Conservation (phyloP, 108 stramenopile genomes). For the Hondaea fermentalgiana region DNA sequence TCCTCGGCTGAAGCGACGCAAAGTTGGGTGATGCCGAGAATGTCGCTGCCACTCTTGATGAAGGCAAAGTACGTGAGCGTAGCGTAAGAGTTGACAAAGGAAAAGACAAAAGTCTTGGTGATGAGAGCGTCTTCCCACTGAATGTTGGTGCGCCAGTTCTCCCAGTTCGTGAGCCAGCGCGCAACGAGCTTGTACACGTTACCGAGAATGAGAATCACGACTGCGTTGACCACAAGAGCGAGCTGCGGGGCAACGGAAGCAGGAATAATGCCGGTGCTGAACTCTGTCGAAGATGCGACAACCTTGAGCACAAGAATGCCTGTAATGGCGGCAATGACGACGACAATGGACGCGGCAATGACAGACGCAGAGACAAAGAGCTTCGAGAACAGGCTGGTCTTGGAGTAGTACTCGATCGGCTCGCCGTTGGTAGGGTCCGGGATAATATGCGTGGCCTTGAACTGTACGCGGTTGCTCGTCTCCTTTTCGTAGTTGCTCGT, state of each 20-base stretch:
- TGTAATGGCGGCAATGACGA: conserved; percentile 45
- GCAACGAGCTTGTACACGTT: conserved; percentile 66
- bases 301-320: conserved; percentile 66
- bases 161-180: conserved; percentile 69
- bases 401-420: conserved; percentile 66
- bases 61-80: conserved; percentile 91
- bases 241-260: conserved; percentile 44
- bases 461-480: conserved; percentile 79
- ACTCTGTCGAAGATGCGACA: conserved; percentile 37
- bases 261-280: conserved; percentile 68
- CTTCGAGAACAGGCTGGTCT: conserved; percentile 70
- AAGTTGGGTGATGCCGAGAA: neutral
- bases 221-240: conserved; percentile 66
- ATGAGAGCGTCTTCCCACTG: conserved; percentile 81
- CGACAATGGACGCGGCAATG: conserved; percentile 60
- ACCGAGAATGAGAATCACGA: conserved; percentile 72
- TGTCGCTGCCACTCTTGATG: conserved; percentile 30
- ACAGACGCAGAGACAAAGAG: conserved; percentile 69
- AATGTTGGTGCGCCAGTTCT: conserved; percentile 89
- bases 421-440: conserved; percentile 64
- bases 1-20: neutral
- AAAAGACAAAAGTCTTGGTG: conserved; percentile 93
- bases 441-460: conserved; percentile 60
- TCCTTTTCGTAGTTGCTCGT: conserved; percentile 79
- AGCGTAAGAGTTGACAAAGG: conserved; percentile 92